Evolutionary conservation across 2,329 filamentous ascomycete genomes (phyloP).

Genomic region (Cryphonectria nitschkei): DNA sequence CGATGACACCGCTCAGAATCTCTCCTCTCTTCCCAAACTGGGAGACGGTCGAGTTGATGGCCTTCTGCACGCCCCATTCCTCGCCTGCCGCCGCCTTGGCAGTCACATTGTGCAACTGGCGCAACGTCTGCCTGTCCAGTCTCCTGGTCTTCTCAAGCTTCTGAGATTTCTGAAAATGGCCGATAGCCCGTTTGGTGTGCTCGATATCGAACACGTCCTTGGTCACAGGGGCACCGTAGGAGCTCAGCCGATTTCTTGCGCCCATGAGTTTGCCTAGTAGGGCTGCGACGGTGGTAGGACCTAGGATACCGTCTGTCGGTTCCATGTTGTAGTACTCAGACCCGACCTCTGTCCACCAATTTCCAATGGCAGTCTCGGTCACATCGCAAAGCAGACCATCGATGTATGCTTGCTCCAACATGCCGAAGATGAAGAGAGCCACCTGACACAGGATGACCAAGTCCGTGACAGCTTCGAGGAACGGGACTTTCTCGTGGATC

Average conservation of each 20-base stretch:
- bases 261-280: conserved; percentile 87
- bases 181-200: conserved; percentile 80
- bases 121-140: conserved; percentile 81
- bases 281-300: conserved; percentile 87
- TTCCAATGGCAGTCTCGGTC: conserved; percentile 84
- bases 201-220: conserved; percentile 93
- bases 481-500: conserved; percentile 78
- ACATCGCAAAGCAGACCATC: conserved; percentile 93
- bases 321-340: conserved; percentile 91
- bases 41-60: conserved; percentile 92
- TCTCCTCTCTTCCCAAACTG: conserved; percentile 94
- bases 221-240: conserved; percentile 78
- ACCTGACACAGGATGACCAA: conserved; percentile 90
- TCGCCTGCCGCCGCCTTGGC: conserved; percentile 89
- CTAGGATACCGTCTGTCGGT: conserved; percentile 88
- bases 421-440: conserved; percentile 84
- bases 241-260: conserved; percentile 85
- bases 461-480: conserved; percentile 81
- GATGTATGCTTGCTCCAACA: conserved; percentile 84
- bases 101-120: conserved; percentile 79
- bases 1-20: conserved; percentile 94
- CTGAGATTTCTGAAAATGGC: conserved; percentile 86
- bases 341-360: conserved; percentile 97
- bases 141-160: conserved; percentile 78
- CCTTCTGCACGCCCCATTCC: conserved; percentile 88